A percentile compares a stretch with the other conserved stretches of the same genome.
Evolutionary conservation across 768 basidiomycete species (phyloP).

Genomic region (Leucocoprinus birnbaumii): DNA sequence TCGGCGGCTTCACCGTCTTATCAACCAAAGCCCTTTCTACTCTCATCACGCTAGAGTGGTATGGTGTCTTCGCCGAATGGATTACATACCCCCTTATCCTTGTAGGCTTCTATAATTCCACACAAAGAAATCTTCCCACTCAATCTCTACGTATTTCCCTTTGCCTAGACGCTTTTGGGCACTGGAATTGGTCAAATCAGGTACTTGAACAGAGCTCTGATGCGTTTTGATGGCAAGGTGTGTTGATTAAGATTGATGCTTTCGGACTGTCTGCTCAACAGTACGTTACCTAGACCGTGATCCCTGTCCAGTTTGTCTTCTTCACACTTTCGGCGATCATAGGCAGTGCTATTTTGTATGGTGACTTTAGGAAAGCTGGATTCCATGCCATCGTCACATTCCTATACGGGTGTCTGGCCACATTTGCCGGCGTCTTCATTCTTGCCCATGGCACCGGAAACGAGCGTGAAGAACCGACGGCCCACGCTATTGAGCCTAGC

Average conservation of each 20-base stretch:
- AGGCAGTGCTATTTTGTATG: conserved; percentile 91
- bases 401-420: conserved; percentile 84
- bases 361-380: conserved; percentile 82
- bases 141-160: neutral
- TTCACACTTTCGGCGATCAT: conserved; percentile 93
- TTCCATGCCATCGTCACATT: conserved; percentile 85
- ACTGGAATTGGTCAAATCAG: conserved; percentile 84
- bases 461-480: conserved; percentile 26
- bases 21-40: conserved; percentile 92
- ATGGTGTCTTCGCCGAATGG: conserved; percentile 74
- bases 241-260: conserved; percentile 9
- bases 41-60: conserved; percentile 75
- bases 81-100: conserved; percentile 79
- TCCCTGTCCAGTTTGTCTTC: conserved; percentile 92
- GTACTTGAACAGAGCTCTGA: conserved; percentile 84
- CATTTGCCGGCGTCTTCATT: conserved; percentile 86
- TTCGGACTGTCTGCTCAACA: conserved; percentile 3
- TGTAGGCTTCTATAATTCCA: conserved; percentile 37
- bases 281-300: conserved; percentile 59
- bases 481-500: conserved; percentile 20
- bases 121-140: neutral
- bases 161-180: conserved; percentile 68
- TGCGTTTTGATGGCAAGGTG: conserved; percentile 92
- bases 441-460: conserved; percentile 47
- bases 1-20: conserved; percentile 93